These are phyloP conservation scores for Picea glauca DNA, from an alignment of 75 land plant species.

Conservation along the genomic window DNA sequence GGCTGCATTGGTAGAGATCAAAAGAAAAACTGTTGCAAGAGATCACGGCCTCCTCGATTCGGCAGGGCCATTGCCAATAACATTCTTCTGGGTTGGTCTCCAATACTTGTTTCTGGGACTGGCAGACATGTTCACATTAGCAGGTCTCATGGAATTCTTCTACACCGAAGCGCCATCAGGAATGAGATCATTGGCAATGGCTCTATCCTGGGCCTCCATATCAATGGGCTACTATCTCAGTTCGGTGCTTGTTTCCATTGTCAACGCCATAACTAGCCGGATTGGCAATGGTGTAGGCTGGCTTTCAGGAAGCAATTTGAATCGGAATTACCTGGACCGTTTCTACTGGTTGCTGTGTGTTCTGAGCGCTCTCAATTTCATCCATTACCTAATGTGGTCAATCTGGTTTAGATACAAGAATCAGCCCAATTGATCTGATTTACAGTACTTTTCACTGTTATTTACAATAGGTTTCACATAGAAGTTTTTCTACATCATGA, in stretches of 20 bases:
- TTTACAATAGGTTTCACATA: no score
- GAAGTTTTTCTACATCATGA: no score
- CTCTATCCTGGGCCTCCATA: constrained; percentile 14
- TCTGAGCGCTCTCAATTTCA: constrained; percentile 28
- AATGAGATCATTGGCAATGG: constrained; percentile 31
- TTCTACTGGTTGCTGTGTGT: constrained; percentile 60
- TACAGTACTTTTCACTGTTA: no score
- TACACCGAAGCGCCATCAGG: constrained; percentile 41
- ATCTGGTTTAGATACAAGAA: constrained; percentile 35
- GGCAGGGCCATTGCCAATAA: constrained; percentile 27
- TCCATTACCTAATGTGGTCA: constrained; percentile 29
- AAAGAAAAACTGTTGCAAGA: constrained; percentile 14
- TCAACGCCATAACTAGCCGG: constrained; percentile 22
- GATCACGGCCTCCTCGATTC: constrained; percentile 16
- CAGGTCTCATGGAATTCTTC: constrained; percentile 66
- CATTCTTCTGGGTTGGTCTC: constrained; percentile 44
- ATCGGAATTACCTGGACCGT: constrained; percentile 42
- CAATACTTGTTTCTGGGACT: constrained; percentile 52
- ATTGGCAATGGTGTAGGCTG: constrained; percentile 13
- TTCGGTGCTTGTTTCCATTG: constrained; percentile 33
- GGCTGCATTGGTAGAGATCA: constrained; percentile 41
- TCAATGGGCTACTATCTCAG: constrained; percentile 36
- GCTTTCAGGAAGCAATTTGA: constrained; percentile 40
- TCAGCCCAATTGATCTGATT: not conserved
- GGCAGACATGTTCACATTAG: constrained; percentile 49